Conservation (phyloP, 257 asterid species). For the Coffea eugenioides region DNA sequence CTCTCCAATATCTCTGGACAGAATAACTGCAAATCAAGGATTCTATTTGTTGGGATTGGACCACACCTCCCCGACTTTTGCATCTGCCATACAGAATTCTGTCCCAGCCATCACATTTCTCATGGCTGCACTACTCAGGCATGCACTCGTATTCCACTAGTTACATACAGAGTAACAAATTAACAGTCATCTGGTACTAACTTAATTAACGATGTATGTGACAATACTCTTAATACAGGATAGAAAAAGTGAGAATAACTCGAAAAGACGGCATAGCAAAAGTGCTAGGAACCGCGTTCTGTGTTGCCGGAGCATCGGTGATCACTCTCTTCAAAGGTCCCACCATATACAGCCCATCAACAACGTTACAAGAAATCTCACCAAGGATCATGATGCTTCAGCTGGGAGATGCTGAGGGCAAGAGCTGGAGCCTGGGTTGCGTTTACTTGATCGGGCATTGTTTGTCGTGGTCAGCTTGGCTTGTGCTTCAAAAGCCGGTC, state of each 20-base stretch:
- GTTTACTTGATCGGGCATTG: conserved; percentile 88
- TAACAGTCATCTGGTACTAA: not conserved
- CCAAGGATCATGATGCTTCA: conserved; percentile 19
- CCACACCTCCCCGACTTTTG: conserved; percentile 93
- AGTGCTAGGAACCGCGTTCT: conserved; percentile 66
- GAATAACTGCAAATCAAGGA: conserved; percentile 96
- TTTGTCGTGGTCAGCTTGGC: conserved; percentile 96
- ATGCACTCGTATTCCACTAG: conserved; percentile 2
- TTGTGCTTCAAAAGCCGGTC: conserved; percentile 82
- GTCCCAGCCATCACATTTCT: conserved; percentile 98
- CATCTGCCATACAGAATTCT: conserved; percentile 93
- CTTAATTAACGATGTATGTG: not conserved
- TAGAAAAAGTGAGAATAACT: conserved; percentile 72
- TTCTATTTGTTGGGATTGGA: conserved; percentile 94
- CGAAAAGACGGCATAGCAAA: conserved; percentile 89
- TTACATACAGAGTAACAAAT: not conserved
- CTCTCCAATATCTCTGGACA: conserved; percentile 12
- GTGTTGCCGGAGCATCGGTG: conserved; percentile 96
- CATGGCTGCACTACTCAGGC: conserved; percentile 86
- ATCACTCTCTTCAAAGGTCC: conserved; percentile 94
- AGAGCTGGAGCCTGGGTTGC: conserved; percentile 93
- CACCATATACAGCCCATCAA: conserved; percentile 76
- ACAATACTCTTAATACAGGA: conserved; percentile 38
- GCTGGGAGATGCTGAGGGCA: conserved; percentile 68
- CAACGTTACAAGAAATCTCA: conserved; percentile 35